Evolutionary conservation across 2,329 filamentous ascomycete genomes (phyloP).

Genomic region (Monilinia aucupariae): DNA sequence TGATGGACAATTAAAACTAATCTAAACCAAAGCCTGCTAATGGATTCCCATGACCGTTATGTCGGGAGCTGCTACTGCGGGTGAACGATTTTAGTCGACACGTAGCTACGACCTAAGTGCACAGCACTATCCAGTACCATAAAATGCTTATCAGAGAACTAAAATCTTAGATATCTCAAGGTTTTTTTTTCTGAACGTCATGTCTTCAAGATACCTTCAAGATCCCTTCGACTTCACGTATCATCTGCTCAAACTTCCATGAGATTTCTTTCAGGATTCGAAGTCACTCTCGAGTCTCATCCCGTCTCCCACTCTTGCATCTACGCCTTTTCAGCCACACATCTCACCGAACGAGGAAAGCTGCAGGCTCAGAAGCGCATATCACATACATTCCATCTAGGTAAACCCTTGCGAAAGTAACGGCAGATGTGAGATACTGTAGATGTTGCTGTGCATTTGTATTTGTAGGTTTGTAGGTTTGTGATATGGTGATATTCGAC

Average conservation of each 20-base stretch:
- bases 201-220: conserved; percentile 1
- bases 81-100: conserved; percentile 17
- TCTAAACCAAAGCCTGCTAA: conserved; percentile 6
- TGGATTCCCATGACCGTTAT: conserved; percentile 19
- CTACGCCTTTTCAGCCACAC: conserved; percentile 14
- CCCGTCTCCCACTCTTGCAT: conserved; percentile 13
- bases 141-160: conserved; percentile 13
- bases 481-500: not conserved
- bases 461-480: conserved; percentile 1
- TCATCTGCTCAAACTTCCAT: not conserved
- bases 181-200: conserved; percentile 14
- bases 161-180: conserved; percentile 15
- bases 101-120: conserved; percentile 15
- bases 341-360: conserved; percentile 17
- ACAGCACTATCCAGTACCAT: conserved; percentile 15
- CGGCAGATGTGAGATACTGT: not conserved
- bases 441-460: conserved; percentile 6
- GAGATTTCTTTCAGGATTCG: not conserved
- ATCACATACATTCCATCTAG: conserved; percentile 11
- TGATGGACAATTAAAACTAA: not conserved
- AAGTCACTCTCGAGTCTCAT: not conserved
- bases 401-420: conserved; percentile 5
- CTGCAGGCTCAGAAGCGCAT: conserved; percentile 14
- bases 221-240: not conserved
- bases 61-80: conserved; percentile 18